Evolutionary conservation across 2,329 filamentous ascomycete genomes (phyloP), one percentile per base, ranked within the genome.

Genomic region (Lachnellula hyalina): DNA sequence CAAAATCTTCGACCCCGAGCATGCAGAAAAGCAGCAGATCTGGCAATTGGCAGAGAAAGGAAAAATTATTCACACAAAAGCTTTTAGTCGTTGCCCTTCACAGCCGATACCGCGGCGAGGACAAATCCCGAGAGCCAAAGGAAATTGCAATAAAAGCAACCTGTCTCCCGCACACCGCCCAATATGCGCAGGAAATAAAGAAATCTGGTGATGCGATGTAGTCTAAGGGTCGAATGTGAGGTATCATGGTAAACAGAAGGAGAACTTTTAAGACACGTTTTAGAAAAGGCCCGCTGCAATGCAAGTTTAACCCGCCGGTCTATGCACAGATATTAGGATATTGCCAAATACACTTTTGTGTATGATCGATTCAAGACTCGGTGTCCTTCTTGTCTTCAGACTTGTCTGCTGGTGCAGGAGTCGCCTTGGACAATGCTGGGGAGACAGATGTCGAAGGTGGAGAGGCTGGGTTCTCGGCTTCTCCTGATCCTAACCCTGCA

Each of bases 371-470:
- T 68, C 61, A 66, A 59, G 55, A 76, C 70, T 74, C 73, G 66
- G 74, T 75, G 72, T 78, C 78, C 69, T 83, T 83, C 65, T 75
- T 78, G 53, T 72, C 65, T 52, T 67, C 65, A 48, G 70, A 63
- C 64, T 75, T 70, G 51, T 72, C 61, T 48, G 58, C 63, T 34
- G 56, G 75, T 68, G 81, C 81, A 59, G 81, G 78, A 59, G 77
- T 78, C 59, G 77, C 79, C 75, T 87, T 88, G 61, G 83, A 74
- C 67, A 86, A 70, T 55, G 82, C 80, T 47, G 86, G 86, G 52
- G 86, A 89, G 54, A 81, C 83, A 60, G 83, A 76, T 48, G 83
- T 80, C 58, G 85, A 86, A 53, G 87, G 85, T 66, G 88, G 87
- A 64, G 87, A 90, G 66, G 82, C 79, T 58, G 79, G 84, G 72